phyloP scores from a whole-genome alignment of 1,284 basidiomycete genomes.

The Apiotrichum gamsii region DNA sequence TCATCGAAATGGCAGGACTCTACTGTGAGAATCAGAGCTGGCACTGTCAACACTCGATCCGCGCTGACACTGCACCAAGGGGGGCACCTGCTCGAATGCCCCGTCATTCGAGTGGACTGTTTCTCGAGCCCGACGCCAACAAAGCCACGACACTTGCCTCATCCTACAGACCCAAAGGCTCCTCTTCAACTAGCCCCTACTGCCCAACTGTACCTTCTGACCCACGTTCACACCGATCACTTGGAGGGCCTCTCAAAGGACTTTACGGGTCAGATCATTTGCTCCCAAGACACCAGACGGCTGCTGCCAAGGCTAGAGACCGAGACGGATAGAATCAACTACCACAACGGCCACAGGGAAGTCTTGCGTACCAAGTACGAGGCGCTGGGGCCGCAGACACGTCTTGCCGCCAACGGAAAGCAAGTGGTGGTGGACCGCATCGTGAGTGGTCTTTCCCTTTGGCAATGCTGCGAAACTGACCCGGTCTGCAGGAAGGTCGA shows the following conservation, averaged over 20 bases:
- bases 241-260: conserved; percentile 29
- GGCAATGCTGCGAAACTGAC: no score
- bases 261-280: conserved; percentile 55
- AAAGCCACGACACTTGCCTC: no score
- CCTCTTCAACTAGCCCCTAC: conserved; percentile 27
- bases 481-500: conserved; percentile 30
- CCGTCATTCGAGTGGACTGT: conserved; percentile 66
- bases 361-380: conserved; percentile 54
- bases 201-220: conserved; percentile 65
- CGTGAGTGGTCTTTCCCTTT: conserved; percentile 14
- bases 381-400: background rate
- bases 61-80: no score
- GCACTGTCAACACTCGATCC: no score
- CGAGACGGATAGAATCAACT: conserved; percentile 56
- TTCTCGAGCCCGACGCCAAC: conserved; percentile 52
- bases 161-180: background rate
- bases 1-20: conserved; percentile 41
- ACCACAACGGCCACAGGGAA: conserved; percentile 53
- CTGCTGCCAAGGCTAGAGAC: conserved; percentile 72
- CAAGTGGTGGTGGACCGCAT: conserved; percentile 31
- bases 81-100: conserved; percentile 53
- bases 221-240: conserved; percentile 80
- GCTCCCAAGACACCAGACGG: conserved; percentile 71
- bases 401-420: no score
- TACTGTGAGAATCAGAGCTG: conserved; percentile 29